A percentile compares a stretch with the other conserved stretches of the same genome.
Conservation (phyloP, 2,329 filamentous ascomycete genomes). For the Gnomoniopsis smithogilvyi region DNA sequence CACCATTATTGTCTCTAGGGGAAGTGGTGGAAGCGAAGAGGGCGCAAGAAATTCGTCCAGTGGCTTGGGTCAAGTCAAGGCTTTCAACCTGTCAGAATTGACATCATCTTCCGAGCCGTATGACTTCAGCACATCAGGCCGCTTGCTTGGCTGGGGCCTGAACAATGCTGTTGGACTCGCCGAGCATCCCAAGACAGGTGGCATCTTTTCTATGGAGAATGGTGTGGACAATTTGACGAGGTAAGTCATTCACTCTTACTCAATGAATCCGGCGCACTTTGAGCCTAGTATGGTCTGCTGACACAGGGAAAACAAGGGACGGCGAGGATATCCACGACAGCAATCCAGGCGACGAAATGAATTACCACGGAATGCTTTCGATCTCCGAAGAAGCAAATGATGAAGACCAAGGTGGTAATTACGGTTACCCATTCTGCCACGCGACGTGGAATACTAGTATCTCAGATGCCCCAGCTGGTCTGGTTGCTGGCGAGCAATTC, state of each 20-base stretch:
- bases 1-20: constrained; percentile 59
- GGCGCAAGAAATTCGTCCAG: constrained; percentile 40
- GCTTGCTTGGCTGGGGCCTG: constrained; percentile 63
- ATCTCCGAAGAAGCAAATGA: constrained; percentile 6
- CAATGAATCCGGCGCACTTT: too few relatives aligned
- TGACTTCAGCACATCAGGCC: constrained; percentile 47
- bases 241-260: not conserved
- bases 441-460: constrained; percentile 58
- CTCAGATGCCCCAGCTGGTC: constrained; percentile 34
- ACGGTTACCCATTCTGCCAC: constrained; percentile 46
- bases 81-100: constrained; percentile 32
- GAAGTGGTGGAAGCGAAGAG: constrained; percentile 55
- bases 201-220: constrained; percentile 65
- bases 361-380: constrained; percentile 62
- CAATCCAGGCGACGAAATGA: constrained; percentile 73
- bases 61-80: constrained; percentile 60
- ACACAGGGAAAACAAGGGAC: constrained; percentile 29
- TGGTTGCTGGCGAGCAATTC: constrained; percentile 49
- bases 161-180: constrained; percentile 69
- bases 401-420: constrained; percentile 39
- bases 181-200: constrained; percentile 54
- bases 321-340: constrained; percentile 61
- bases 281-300: not conserved
- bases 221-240: constrained; percentile 60
- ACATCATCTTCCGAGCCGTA: constrained; percentile 27